phyloP scores from a whole-genome alignment of 2,329 filamentous ascomycete species.

The Hypoxylon sp. region DNA sequence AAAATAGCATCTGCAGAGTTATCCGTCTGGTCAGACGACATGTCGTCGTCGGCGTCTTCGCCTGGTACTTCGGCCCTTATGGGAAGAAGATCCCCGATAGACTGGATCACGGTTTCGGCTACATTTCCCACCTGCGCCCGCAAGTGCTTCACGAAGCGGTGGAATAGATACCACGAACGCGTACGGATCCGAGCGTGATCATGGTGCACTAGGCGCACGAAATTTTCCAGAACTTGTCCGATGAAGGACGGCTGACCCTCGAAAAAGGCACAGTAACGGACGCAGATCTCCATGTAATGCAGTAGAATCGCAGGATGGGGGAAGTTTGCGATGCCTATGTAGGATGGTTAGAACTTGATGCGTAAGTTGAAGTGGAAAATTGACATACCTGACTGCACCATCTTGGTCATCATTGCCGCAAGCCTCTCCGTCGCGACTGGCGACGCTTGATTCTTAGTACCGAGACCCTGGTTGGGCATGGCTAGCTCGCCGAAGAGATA shows the following conservation, averaged over 20 bases:
- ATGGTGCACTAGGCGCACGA: slow-evolving; percentile 89
- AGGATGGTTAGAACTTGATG: slow-evolving; percentile 38
- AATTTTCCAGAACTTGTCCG: slow-evolving; percentile 86
- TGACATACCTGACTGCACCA: slow-evolving; percentile 85
- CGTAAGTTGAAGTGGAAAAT: slow-evolving; percentile 2
- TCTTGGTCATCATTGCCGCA: slow-evolving; percentile 90
- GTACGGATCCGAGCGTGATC: slow-evolving; percentile 85
- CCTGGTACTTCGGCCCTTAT: slow-evolving; percentile 90
- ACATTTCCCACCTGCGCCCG: slow-evolving; percentile 85
- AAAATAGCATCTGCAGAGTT: slow-evolving; percentile 91
- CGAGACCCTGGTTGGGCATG: slow-evolving; percentile 86
- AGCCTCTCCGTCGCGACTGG: slow-evolving; percentile 81
- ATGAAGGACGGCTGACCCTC: slow-evolving; percentile 84
- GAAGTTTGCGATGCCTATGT: slow-evolving; percentile 79
- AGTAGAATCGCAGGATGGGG: slow-evolving; percentile 90
- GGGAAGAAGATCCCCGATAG: slow-evolving; percentile 83
- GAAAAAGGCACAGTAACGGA: slow-evolving; percentile 92
- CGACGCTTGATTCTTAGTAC: slow-evolving; percentile 82
- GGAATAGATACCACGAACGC: slow-evolving; percentile 96
- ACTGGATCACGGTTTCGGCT: slow-evolving; percentile 89
- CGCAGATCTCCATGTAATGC: slow-evolving; percentile 98
- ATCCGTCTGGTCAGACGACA: slow-evolving; percentile 92
- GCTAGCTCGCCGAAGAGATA: slow-evolving; percentile 94
- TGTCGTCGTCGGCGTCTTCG: slow-evolving; percentile 83
- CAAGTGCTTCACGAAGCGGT: slow-evolving; percentile 88